Evolutionary conservation across 805 yeast genomes (phyloP), one percentile per base, ranked within the genome.

Genomic region (Millerozyma miso): DNA sequence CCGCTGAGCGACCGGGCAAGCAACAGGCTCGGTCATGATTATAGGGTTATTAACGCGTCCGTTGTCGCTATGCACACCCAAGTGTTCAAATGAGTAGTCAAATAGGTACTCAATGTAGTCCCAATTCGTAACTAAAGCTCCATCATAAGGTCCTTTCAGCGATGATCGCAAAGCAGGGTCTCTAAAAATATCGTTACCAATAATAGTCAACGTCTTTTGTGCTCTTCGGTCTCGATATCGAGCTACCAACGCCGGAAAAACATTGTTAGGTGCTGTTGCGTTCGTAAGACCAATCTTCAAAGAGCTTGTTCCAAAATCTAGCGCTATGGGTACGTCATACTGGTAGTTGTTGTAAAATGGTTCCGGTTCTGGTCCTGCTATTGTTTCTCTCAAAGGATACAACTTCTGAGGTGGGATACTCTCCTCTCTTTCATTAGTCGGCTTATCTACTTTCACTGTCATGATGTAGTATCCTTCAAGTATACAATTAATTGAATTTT

Each of bases 111-210:
- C 99, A 2, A 84, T 76, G 44, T 83, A 77, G 44, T 93, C 98
- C 98, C 98, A 95, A 60, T 90, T 95, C 19, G 95, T 83, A 31
- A 93, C 71, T 51, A 88, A 67, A 3, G 87, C 77, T 0, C 96
- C 96, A 60, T 93, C 99, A 57, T 77, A 91, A 0, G 97, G 96
- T 3, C 87, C 71, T 53, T 79, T 81, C 29, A 87, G 76, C 41
- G 83, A 82, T 14, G 86, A 73, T 48, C 82, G 77, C 37, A 85
- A 76, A 1, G 84, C 65, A 6, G 82, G 75, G 53, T 90, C 98
- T 23, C 85, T 57, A 55, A 73, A 79, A 15, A 81, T 79, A 59
- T 91, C 98, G 53, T 85, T 79, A 2, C 99, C 99, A 2, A 88
- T 81, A 44, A 86, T 73, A 0, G 93, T 80, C 50, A 85, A 73